Evolutionary conservation across 2,329 filamentous ascomycete genomes (phyloP), one percentile per base, ranked within the genome.

Genomic region (Paracoccidioides brasiliensis): DNA sequence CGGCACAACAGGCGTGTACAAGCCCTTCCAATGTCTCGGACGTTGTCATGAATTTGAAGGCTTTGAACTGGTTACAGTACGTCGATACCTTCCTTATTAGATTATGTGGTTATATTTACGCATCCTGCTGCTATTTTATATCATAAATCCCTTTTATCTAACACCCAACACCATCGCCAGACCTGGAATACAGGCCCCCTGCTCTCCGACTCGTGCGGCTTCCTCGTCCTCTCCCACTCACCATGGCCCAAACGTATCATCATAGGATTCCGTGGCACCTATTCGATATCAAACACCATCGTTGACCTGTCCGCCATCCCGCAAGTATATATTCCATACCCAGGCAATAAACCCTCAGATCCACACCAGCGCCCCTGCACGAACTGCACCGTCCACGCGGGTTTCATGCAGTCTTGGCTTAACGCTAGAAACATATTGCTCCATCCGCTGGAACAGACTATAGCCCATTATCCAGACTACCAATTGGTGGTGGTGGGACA

Each of bases 331-430:
- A 80, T 90, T 0, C 90, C 93, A 0, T 98, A 96, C 67, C 86
- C 87, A 0, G 56, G 52, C 14, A 32, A 50, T 8, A 54, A 77
- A 77, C 0, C 74, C 42, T 3, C 44, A n/a, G 69, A 71, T 22
- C 62, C 69, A 8, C 62, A 67, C 35, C 60, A 69, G 38, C 59
- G 60, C 43, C 68, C 76, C 49, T 98, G 93, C 70, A 69, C 74
- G 5, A 91, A 95, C 68, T 98, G 93, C 70, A 95, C 88, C 4
- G 91, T 97, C 1, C 93, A 98, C 68, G 83, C 82, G 58, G 93
- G 93, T 15, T 98, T 98, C 70, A 80, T 93, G 66, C 77, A 80
- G 14, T 90, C 89, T 0, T 98, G 93, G 91, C 75, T 79, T 52
- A 82, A 84, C 64, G 87, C 90, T 0, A 80, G 88, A 51, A 73